Evolutionary conservation across 225 moss, liverwort and hornwort genomes (phyloP).

Genomic region (Pseudoscleropodium purum): DNA sequence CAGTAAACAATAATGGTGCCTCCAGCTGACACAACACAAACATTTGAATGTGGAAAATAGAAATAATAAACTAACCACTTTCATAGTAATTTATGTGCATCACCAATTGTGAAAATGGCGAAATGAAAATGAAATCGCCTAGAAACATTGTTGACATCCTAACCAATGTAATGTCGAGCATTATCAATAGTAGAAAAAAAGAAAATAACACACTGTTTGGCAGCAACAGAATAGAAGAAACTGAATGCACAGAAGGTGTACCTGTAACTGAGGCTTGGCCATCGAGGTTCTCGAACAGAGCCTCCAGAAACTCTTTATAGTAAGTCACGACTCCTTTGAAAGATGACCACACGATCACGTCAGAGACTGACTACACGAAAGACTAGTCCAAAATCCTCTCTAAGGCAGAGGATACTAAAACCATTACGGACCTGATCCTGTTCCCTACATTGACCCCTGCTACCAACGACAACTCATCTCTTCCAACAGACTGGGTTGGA

Average conservation of each 20-base stretch:
- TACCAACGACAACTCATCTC: background rate
- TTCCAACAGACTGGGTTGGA: background rate
- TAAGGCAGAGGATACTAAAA: background rate
- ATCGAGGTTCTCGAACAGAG: constrained; percentile 29
- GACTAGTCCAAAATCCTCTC: background rate
- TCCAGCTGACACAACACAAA: background rate
- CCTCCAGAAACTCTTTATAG: constrained; percentile 49
- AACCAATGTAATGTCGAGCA: background rate
- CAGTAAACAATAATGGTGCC: background rate
- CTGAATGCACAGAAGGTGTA: background rate
- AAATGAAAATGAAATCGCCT: background rate
- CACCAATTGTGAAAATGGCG: background rate
- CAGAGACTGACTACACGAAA: background rate
- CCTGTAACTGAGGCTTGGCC: constrained; percentile 50
- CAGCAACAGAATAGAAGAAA: background rate
- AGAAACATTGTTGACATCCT: background rate
- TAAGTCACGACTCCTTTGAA: constrained; percentile 44
- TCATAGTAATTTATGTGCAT: background rate
- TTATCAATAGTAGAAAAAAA: background rate
- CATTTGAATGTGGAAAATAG: background rate
- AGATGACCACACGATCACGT: background rate
- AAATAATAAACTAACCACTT: background rate
- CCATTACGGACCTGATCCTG: background rate
- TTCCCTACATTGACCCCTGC: background rate
- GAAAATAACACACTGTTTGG: background rate